Percentiles rank a stretch among this genome's conserved stretches.
Evolutionary conservation across 768 basidiomycete genomes (phyloP).

Genomic region (Leucocoprinus birnbaumii): DNA sequence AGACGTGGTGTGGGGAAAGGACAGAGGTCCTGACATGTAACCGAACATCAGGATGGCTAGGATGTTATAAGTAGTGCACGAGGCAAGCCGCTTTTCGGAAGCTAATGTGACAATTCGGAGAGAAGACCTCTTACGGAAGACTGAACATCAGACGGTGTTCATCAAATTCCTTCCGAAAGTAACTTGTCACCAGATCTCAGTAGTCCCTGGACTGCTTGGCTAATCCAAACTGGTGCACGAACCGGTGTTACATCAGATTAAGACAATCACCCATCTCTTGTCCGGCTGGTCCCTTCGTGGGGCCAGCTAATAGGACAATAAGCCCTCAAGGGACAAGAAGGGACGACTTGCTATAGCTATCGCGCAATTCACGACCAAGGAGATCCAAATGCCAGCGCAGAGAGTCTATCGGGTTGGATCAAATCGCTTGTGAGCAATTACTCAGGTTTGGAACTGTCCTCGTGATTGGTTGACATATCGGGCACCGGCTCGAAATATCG

Average conservation of each 20-base stretch:
- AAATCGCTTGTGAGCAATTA: constrained; percentile 18
- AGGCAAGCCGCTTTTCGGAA: constrained; percentile 29
- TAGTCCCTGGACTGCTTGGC: constrained; percentile 24
- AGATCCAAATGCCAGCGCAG: not conserved
- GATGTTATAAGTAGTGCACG: constrained; percentile 40
- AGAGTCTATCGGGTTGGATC: constrained; percentile 21
- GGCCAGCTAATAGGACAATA: not conserved
- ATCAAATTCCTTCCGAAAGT: not conserved
- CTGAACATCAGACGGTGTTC: not conserved
- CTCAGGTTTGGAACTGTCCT: not conserved
- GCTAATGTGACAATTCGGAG: constrained; percentile 30
- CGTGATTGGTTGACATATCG: constrained; percentile 5
- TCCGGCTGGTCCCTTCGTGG: not conserved
- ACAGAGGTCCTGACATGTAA: constrained; percentile 33
- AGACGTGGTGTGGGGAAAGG: constrained; percentile 22
- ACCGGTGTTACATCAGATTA: not conserved
- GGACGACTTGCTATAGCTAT: constrained; percentile 13
- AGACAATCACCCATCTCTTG: not conserved
- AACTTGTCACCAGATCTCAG: constrained; percentile 24
- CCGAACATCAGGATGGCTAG: constrained; percentile 26
- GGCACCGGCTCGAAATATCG: not conserved
- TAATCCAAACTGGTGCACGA: constrained; percentile 14
- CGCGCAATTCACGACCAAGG: not conserved
- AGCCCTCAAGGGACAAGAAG: too few species aligned
- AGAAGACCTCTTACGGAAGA: constrained; percentile 13